Percentiles rank a stretch among this genome's conserved stretches.
phyloP scores from a whole-genome alignment of 2,329 filamentous ascomycete genomes.

The Aspergillus unguis region DNA sequence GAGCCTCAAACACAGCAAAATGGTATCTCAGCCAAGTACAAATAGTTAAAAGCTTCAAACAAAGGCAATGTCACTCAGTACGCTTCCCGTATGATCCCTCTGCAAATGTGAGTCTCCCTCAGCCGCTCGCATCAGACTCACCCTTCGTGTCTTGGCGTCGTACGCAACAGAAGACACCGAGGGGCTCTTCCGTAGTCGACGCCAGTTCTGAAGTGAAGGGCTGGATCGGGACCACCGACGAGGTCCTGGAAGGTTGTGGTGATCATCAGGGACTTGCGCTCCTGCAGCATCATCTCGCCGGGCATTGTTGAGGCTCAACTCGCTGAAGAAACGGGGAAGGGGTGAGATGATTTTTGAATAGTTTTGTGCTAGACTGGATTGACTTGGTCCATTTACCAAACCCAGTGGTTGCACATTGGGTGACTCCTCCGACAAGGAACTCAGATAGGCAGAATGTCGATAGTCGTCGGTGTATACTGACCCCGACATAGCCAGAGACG shows the following conservation, averaged over 20 bases:
- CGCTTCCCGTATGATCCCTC: slow-evolving; percentile 23
- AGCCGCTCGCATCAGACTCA: slow-evolving; percentile 21
- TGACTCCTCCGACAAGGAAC: slow-evolving; percentile 27
- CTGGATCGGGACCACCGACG: slow-evolving; percentile 23
- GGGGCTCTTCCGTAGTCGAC: slow-evolving; percentile 16
- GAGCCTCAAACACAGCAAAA: slow-evolving; percentile 1
- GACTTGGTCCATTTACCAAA: slow-evolving; percentile 28
- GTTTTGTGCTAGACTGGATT: slow-evolving; percentile 36
- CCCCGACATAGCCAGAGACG: slow-evolving; percentile 33
- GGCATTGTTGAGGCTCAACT: slow-evolving; percentile 30
- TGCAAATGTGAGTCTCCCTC: slow-evolving; percentile 20
- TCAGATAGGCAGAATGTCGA: slow-evolving; percentile 31
- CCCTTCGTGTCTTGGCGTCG: slow-evolving; percentile 17
- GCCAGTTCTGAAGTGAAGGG: slow-evolving; percentile 14
- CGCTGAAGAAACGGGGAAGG: slow-evolving; percentile 37
- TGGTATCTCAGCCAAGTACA: slow-evolving; percentile 5
- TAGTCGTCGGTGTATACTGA: slow-evolving; percentile 37
- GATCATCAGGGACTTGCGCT: slow-evolving; percentile 17
- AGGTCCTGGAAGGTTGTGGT: slow-evolving; percentile 14
- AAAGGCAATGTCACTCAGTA: slow-evolving; percentile 30
- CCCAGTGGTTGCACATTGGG: slow-evolving; percentile 20
- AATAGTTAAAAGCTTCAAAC: slow-evolving; percentile 18
- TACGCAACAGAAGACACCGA: slow-evolving; percentile 17
- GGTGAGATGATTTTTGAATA: slow-evolving; percentile 37
- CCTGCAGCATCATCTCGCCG: slow-evolving; percentile 23